A percentile compares a stretch with the other conserved stretches of the same genome.
These are phyloP conservation scores for Sporothrix dimorphospora DNA, from an alignment of 2,329 filamentous ascomycete genomes.

Conservation along the genomic window DNA sequence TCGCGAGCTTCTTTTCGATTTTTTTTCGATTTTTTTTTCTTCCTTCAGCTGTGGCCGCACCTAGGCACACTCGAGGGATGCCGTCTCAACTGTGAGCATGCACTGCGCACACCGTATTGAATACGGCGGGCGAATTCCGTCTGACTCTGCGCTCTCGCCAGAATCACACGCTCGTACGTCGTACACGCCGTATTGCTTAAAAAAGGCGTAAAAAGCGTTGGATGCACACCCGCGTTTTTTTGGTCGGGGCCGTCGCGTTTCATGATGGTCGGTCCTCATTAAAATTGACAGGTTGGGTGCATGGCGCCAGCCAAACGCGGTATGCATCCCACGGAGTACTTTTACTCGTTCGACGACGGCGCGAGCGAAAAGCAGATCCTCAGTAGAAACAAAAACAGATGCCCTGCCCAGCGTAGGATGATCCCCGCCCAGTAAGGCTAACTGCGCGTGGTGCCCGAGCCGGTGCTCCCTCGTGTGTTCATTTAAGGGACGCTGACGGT, in stretches of 20 bases:
- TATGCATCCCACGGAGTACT: background rate
- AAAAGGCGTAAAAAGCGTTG: background rate
- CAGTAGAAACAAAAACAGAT: background rate
- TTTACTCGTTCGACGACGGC: background rate
- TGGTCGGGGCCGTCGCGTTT: slow-evolving; percentile 18
- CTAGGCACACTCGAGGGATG: background rate
- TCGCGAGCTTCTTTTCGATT: background rate
- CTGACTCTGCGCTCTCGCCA: background rate
- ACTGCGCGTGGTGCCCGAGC: background rate
- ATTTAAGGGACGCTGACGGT: background rate
- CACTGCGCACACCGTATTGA: slow-evolving; percentile 1
- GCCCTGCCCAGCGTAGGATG: background rate
- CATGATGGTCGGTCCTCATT: slow-evolving; percentile 16
- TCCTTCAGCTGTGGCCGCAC: background rate
- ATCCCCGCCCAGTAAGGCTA: slow-evolving; percentile 12
- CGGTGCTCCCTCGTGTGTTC: background rate
- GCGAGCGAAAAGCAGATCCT: background rate
- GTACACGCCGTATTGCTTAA: slow-evolving; percentile 11
- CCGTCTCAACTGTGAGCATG: background rate
- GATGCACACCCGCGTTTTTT: background rate
- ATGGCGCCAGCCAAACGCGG: background rate
- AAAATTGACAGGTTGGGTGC: slow-evolving; percentile 9
- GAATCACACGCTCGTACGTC: background rate
- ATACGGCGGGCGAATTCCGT: background rate
- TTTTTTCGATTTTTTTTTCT: background rate